These are phyloP conservation scores for Aspergillus novoparasiticus DNA, from an alignment of 2,329 filamentous ascomycete genomes.

Conservation along the genomic window DNA sequence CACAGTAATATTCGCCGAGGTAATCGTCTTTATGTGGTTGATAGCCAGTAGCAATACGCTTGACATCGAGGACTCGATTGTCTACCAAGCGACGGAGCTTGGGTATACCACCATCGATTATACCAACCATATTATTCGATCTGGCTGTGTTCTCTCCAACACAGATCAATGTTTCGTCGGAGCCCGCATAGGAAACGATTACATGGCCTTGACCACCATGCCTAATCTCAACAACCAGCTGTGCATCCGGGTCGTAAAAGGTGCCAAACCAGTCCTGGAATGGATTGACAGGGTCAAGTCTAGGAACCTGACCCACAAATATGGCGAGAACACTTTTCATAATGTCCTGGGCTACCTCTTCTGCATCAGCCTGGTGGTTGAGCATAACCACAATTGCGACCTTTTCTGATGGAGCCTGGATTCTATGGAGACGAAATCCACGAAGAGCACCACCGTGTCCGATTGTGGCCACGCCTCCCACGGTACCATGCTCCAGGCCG, in stretches of 20 bases:
- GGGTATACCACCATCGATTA: background rate
- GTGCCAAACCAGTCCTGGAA: conserved; percentile 35
- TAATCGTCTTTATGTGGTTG: conserved; percentile 9
- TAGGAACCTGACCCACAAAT: conserved; percentile 12
- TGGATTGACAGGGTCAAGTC: conserved; percentile 11
- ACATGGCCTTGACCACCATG: conserved; percentile 31
- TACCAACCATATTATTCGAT: background rate
- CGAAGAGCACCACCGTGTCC: conserved; percentile 48
- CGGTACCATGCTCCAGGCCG: conserved; percentile 34
- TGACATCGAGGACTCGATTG: conserved; percentile 30
- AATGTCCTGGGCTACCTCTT: conserved; percentile 30
- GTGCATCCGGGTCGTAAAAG: conserved; percentile 43
- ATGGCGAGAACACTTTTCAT: conserved; percentile 34
- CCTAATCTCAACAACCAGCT: conserved; percentile 33
- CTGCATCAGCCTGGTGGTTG: conserved; percentile 41
- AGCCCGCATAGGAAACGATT: conserved; percentile 28
- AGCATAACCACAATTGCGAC: conserved; percentile 46
- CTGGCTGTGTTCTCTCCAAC: background rate
- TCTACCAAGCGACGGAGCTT: conserved; percentile 28
- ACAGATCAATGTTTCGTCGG: conserved; percentile 17
- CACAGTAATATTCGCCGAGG: conserved; percentile 39
- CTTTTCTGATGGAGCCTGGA: conserved; percentile 37
- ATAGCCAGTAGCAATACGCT: conserved; percentile 21
- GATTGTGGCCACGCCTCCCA: conserved; percentile 31
- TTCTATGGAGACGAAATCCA: conserved; percentile 43